Evolutionary conservation across 2,329 filamentous ascomycete species (phyloP), one percentile per base, ranked within the genome.

Genomic region (Ilyonectria robusta): DNA sequence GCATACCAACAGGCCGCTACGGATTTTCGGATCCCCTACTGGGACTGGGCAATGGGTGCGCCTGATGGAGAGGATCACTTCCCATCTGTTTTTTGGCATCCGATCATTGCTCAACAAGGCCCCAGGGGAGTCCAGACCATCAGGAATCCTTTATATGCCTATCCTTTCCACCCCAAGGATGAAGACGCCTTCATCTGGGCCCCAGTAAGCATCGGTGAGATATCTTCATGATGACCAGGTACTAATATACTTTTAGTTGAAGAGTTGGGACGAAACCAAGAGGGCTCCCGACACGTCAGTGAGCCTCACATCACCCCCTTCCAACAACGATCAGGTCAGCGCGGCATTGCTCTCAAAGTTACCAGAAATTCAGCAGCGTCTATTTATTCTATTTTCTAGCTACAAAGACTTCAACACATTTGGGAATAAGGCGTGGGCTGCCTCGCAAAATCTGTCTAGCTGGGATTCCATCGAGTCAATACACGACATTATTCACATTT

Each of bases 351-450:
- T 80, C 6, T 68, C 82, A 29, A 87, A 86, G 67, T 83, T 88
- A 6, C 78, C 82, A 2, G 85, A 85, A 15, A 84, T 91, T 42
- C 87, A 90, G 74, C 84, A 89, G 69, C 86, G 93, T 13, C 83
- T 94, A 2, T 92, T 90, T 73, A 90, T 89, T 58, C 83, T 94
- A 1, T 88, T 93, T 68, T 89, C 90, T 9, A 89, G 87, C 65
- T 93, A 93, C 76, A 83, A 87, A 51, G 87, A 93, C 70, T 93
- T 91, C 76, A 88, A 88, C 17, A 83, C 87, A 17, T 93, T 94
- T 76, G 90, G 91, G 73, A 94, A 91, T 75, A 90, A 93, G 76
- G 88, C 86, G 1, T 91, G 87, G 86, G 84, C 85, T n/a, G 78
- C 80, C 8, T 80, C 82, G 4, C 81, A 81, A 15, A 82, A 84